Evolutionary conservation across 371 early-diverging fungal species (phyloP).

Genomic region (Phascolomyces articulosus): DNA sequence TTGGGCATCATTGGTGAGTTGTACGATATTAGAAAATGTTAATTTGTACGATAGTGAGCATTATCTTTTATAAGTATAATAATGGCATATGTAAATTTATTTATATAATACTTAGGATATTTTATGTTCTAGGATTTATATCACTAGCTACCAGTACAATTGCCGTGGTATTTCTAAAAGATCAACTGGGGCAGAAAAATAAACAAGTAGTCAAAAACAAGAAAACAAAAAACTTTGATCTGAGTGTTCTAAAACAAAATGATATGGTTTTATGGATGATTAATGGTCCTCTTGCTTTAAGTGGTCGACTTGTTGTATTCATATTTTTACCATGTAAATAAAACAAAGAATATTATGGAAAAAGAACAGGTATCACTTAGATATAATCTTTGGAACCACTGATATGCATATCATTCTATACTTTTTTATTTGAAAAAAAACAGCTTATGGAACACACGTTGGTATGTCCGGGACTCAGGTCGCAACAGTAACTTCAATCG

Average conservation of each 20-base stretch:
- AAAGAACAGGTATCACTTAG: not conserved
- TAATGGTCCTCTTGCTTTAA: not conserved
- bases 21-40: too few relatives aligned
- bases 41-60: too few relatives aligned
- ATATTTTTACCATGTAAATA: conserved; percentile 1
- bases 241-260: not conserved
- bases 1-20: not conserved
- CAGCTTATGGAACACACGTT: not conserved
- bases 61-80: too few relatives aligned
- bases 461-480: not conserved
- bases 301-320: not conserved
- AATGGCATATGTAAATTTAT: too few relatives aligned
- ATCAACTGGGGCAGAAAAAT: not conserved
- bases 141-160: not conserved
- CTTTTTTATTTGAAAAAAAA: too few relatives aligned
- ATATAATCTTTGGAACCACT: not conserved
- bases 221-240: not conserved
- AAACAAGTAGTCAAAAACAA: not conserved
- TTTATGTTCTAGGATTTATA: not conserved
- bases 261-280: not conserved
- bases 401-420: too few relatives aligned
- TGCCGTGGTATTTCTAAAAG: not conserved
- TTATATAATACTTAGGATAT: not conserved
- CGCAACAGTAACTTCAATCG: not conserved
- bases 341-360: not conserved